Conservation (phyloP, 192 early-diverging fungal species). For the Jimgerdemannia flammicorona region DNA sequence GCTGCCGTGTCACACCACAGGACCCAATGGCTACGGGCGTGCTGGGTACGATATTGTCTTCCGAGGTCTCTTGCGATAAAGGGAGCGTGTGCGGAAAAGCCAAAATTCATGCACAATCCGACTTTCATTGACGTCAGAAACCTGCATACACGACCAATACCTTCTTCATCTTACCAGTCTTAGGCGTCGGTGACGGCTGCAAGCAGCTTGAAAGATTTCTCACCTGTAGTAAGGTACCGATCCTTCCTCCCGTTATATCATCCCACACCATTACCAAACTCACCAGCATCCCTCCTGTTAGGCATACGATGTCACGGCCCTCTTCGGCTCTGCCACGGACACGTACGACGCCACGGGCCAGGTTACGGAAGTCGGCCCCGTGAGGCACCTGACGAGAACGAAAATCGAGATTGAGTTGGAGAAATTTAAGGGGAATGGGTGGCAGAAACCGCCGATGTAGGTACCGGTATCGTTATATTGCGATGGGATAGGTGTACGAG, state of each 20-base stretch:
- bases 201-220: conserved; percentile 44
- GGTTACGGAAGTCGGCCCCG: conserved; percentile 29
- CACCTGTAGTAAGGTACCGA: conserved; percentile 36
- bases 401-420: conserved; percentile 32
- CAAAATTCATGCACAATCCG: too few species aligned
- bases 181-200: conserved; percentile 54
- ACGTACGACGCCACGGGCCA: conserved; percentile 52
- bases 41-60: conserved; percentile 26
- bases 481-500: not conserved
- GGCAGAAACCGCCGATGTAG: conserved; percentile 65
- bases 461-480: conserved; percentile 3
- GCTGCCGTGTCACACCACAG: not conserved
- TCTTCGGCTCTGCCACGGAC: conserved; percentile 55
- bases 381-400: conserved; percentile 36
- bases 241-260: not conserved
- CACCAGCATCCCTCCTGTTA: not conserved
- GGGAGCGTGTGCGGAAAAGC: too few species aligned
- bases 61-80: not conserved
- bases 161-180: conserved; percentile 16
- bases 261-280: not conserved
- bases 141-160: too few species aligned
- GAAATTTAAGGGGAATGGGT: conserved; percentile 53
- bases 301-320: conserved; percentile 46
- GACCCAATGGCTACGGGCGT: conserved; percentile 55
- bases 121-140: too few species aligned